Evolutionary conservation across 257 asterid genomes (phyloP), one percentile per base, ranked within the genome.

Genomic region (Prunella vulgaris): DNA sequence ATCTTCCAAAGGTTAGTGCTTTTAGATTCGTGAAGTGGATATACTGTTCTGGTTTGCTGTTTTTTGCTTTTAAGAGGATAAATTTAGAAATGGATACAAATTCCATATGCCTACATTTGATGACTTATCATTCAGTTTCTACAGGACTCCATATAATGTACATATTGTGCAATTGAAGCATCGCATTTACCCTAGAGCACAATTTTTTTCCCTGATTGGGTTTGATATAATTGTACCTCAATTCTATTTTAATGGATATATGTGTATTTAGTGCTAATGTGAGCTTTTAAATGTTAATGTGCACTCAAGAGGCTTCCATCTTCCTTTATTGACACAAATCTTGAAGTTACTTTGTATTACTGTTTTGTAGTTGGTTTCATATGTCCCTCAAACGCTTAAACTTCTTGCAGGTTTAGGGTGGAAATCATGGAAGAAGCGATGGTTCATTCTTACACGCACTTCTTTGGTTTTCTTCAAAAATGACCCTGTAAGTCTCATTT

Each of bases 371-470:
- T 76, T 25, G 52, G 69, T 61, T 22, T 70, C 38, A 53, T 27
- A 21, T 58, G 64, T 58, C 77, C 69, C 49, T 60, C 68, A 71
- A 73, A n/a, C 10, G 20, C 69, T 35, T 53, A 10, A 66, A 65
- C 67, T 68, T 78, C 49, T 77, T 90, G 89, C 96, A 94, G 99
- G 97, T 52, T 84, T 94, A 77, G 97, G 99, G 20, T 91, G 99
- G 99, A 94, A 86, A 82, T 87, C 97, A 30, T 91, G 99, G 99
- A 94, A 91, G 86, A 94, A 87, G 80, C 84, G 99, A 33, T 94
- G 97, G 99, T 94, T 94, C 73, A 89, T 94, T 77, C 97, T 94
- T 48, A 94, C 99, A 22, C 97, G 97, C 37, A 94, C 99, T 70
- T 91, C 97, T 21, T 83, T 94, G 87, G 97, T 94, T 68, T 91